These are phyloP conservation scores for Purpureocillium lavendulum DNA, from an alignment of 2,329 filamentous ascomycete genomes.

Conservation along the genomic window DNA sequence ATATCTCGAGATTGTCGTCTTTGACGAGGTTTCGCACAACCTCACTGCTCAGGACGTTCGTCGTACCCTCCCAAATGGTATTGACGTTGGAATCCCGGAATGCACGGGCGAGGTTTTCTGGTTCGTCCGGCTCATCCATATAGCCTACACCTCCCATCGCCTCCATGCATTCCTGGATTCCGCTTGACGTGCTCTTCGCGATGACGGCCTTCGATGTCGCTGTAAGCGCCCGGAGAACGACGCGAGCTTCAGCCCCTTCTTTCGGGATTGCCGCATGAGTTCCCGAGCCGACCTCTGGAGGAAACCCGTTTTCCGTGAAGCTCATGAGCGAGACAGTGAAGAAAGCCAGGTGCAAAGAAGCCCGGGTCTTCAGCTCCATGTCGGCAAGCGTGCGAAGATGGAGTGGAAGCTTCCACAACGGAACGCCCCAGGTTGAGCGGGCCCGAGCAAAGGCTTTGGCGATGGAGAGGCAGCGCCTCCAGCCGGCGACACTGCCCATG, in stretches of 20 bases:
- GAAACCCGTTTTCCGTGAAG: conserved; percentile 6
- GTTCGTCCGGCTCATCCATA: conserved; percentile 9
- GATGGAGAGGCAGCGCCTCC: conserved; percentile 5
- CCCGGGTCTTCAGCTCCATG: conserved; percentile 6
- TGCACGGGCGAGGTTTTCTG: conserved; percentile 6
- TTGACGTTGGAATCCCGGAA: conserved; percentile 7
- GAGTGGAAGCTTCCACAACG: conserved; percentile 7
- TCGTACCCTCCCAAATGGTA: conserved; percentile 9
- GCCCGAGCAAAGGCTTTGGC: conserved; percentile 5
- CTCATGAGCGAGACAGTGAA: conserved; percentile 7
- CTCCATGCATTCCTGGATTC: conserved; percentile 8
- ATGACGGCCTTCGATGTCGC: conserved; percentile 6
- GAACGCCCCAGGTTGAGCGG: conserved; percentile 4
- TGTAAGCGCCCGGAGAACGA: conserved; percentile 5
- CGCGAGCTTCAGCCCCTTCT: conserved; percentile 2
- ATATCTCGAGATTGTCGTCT: conserved; percentile 1
- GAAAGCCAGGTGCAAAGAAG: conserved; percentile 4
- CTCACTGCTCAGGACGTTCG: conserved; percentile 9
- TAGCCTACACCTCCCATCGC: conserved; percentile 8
- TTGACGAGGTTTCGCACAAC: conserved; percentile 6
- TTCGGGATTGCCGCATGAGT: conserved; percentile 1
- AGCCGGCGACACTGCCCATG: conserved; percentile 3
- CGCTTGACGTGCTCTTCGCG: conserved; percentile 5
- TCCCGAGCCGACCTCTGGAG: not conserved
- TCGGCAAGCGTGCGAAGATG: conserved; percentile 8